Evolutionary conservation across 1,284 basidiomycete genomes (phyloP).

Genomic region (Agroathelia rolfsii): DNA sequence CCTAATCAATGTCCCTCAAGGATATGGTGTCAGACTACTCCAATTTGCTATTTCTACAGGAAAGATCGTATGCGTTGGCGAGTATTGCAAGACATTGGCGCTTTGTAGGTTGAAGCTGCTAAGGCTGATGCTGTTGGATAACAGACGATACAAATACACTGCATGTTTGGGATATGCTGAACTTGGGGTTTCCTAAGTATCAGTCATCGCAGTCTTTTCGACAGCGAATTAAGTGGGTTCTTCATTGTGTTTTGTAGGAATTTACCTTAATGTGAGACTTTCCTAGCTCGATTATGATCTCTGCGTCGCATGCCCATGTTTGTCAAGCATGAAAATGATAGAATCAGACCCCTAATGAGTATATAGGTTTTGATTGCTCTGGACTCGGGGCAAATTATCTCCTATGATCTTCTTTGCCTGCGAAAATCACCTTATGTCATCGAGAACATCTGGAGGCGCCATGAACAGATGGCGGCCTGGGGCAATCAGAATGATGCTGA

Average conservation of each 20-base stretch:
- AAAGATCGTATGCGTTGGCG: constrained; percentile 58
- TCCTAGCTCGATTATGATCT: constrained; percentile 48
- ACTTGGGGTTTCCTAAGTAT: constrained; percentile 43
- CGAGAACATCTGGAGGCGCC: constrained; percentile 72
- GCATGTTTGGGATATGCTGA: constrained; percentile 59
- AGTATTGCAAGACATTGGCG: constrained; percentile 12
- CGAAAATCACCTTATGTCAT: constrained; percentile 56
- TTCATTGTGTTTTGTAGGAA: background rate
- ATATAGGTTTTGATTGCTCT: constrained; percentile 50
- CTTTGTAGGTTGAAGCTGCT: no score
- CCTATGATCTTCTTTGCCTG: constrained; percentile 62
- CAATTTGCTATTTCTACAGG: constrained; percentile 50
- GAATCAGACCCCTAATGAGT: background rate
- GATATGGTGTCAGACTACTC: constrained; percentile 46
- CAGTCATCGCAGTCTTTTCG: constrained; percentile 44
- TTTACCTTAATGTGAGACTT: constrained; percentile 6
- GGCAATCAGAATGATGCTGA: constrained; percentile 19
- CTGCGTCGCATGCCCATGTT: constrained; percentile 71
- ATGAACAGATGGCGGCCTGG: constrained; percentile 52
- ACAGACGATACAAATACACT: constrained; percentile 60
- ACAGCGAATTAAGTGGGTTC: constrained; percentile 33
- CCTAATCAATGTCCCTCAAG: constrained; percentile 41
- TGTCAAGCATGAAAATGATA: constrained; percentile 23
- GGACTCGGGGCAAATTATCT: constrained; percentile 48
- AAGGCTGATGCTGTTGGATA: no score